Conservation (phyloP, 768 basidiomycete species). For the Pleurotus citrinopileatus region DNA sequence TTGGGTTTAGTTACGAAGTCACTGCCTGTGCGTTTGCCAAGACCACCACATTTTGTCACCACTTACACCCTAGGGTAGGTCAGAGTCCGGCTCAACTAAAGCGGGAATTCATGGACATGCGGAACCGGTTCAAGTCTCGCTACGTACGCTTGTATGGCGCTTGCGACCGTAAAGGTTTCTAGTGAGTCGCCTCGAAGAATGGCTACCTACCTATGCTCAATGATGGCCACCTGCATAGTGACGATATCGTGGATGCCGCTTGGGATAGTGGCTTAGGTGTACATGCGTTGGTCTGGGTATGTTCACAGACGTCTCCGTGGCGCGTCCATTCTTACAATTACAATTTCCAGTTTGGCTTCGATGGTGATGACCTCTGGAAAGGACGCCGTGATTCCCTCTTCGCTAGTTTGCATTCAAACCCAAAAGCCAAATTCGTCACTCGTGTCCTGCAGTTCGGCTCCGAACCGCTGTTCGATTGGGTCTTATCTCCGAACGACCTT, state of each 20-base stretch:
- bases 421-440: constrained; percentile 45
- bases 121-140: constrained; percentile 45
- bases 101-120: constrained; percentile 52
- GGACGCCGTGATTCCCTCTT: constrained; percentile 38
- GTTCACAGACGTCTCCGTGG: constrained; percentile 5
- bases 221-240: constrained; percentile 28
- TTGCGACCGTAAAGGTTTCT: constrained; percentile 34
- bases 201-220: background rate
- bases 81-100: constrained; percentile 42
- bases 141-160: constrained; percentile 47
- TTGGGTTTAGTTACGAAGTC: constrained; percentile 67
- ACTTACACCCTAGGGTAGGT: constrained; percentile 28
- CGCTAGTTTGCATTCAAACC: constrained; percentile 35
- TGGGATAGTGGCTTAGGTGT: constrained; percentile 45
- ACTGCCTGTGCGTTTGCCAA: constrained; percentile 40
- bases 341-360: constrained; percentile 23
- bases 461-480: constrained; percentile 46
- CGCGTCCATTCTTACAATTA: background rate
- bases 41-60: background rate
- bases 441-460: constrained; percentile 46
- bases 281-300: constrained; percentile 52
- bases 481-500: constrained; percentile 35
- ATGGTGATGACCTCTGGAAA: constrained; percentile 32
- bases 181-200: constrained; percentile 19
- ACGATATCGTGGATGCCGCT: constrained; percentile 46